phyloP scores from a whole-genome alignment of 2,329 filamentous ascomycete species.

The Apiospora pterosperma region DNA sequence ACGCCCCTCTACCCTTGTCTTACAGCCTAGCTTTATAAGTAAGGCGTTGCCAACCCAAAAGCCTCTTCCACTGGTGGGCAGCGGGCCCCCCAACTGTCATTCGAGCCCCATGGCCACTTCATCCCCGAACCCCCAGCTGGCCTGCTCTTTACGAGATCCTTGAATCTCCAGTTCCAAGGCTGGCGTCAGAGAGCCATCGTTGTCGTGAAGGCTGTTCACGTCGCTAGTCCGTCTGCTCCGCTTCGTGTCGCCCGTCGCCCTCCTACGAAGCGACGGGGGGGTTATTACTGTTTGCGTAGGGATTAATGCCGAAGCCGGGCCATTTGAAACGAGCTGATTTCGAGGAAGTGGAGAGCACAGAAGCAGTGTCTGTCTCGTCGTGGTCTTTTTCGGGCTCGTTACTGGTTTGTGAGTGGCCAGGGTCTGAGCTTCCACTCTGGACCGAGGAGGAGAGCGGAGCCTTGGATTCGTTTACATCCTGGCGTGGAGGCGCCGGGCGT shows the following conservation, averaged over 20 bases:
- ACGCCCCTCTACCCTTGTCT: background rate
- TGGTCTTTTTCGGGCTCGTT: slow-evolving; percentile 17
- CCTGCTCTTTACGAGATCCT: slow-evolving; percentile 51
- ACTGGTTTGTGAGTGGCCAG: background rate
- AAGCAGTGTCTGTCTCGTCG: slow-evolving; percentile 25
- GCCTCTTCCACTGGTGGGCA: background rate
- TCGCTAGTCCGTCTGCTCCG: slow-evolving; percentile 39
- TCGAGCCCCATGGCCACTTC: slow-evolving; percentile 70
- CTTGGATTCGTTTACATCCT: slow-evolving; percentile 12
- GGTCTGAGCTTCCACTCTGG: slow-evolving; percentile 2
- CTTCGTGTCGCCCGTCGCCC: slow-evolving; percentile 27
- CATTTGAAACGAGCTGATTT: slow-evolving; percentile 22
- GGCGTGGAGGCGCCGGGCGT: slow-evolving; percentile 19
- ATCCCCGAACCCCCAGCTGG: slow-evolving; percentile 76
- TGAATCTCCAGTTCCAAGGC: slow-evolving; percentile 49
- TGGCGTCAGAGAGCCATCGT: slow-evolving; percentile 22
- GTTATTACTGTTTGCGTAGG: slow-evolving; percentile 11
- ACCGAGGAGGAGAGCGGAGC: slow-evolving; percentile 8
- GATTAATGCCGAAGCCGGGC: slow-evolving; percentile 17
- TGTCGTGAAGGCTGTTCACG: slow-evolving; percentile 29
- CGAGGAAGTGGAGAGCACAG: slow-evolving; percentile 27
- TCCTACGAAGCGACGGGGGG: slow-evolving; percentile 16
- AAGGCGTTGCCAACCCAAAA: background rate
- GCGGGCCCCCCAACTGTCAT: background rate
- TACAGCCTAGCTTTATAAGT: background rate